phyloP scores from a whole-genome alignment of 768 basidiomycete species.

The Suillus spraguei region DNA sequence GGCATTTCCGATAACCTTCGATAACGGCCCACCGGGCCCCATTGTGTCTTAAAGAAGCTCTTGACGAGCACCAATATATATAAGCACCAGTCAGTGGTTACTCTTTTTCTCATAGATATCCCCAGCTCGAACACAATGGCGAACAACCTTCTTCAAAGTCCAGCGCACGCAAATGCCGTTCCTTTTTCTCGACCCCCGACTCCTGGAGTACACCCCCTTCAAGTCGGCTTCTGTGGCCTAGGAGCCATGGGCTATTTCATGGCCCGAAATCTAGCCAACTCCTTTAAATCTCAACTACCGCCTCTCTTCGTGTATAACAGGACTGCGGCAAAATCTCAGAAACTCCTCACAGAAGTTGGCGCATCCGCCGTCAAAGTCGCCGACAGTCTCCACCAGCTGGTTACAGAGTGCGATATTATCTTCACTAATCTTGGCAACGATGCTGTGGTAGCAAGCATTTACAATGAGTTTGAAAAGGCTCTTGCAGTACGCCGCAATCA shows the following conservation, averaged over 20 bases:
- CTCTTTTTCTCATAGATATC: background rate
- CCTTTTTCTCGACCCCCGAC: constrained; percentile 66
- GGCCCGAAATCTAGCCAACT: constrained; percentile 76
- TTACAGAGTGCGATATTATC: constrained; percentile 69
- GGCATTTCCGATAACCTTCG: background rate
- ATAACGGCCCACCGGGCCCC: background rate
- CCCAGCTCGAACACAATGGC: constrained; percentile 11
- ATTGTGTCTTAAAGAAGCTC: background rate
- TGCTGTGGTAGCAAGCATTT: constrained; percentile 64
- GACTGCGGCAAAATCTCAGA: constrained; percentile 57
- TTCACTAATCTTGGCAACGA: constrained; percentile 77
- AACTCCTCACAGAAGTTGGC: constrained; percentile 58
- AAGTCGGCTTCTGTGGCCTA: constrained; percentile 49
- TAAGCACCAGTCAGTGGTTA: background rate
- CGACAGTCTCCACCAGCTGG: constrained; percentile 58
- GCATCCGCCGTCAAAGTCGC: constrained; percentile 57
- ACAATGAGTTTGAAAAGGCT: constrained; percentile 57
- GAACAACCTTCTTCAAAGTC: constrained; percentile 8
- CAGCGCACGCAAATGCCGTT: constrained; percentile 23
- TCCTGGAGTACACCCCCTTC: constrained; percentile 41
- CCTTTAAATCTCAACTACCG: constrained; percentile 42
- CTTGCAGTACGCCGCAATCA: constrained; percentile 47
- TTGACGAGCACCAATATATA: background rate
- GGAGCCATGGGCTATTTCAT: constrained; percentile 77
- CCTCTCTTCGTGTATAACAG: constrained; percentile 81